phyloP scores from a whole-genome alignment of 495 filamentous ascomycete species.

The Lasiosphaeris hirsuta region DNA sequence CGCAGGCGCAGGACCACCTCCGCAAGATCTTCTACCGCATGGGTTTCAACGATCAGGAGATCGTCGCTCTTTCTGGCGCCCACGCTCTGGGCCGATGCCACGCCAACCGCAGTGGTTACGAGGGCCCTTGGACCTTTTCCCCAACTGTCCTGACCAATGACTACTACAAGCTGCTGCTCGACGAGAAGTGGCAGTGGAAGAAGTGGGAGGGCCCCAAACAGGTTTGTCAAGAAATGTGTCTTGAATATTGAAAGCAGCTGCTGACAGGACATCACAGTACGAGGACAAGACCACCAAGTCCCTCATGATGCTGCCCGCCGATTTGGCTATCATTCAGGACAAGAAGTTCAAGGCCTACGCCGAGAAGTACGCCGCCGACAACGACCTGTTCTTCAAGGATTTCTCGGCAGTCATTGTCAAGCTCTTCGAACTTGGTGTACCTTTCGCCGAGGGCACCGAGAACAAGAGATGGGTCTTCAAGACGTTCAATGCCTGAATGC shows the following conservation, averaged over 20 bases:
- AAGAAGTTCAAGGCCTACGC: constrained; percentile 81
- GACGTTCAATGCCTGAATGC: constrained; percentile 37
- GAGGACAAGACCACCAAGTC: constrained; percentile 79
- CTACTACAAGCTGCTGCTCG: constrained; percentile 80
- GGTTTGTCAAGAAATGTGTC: constrained; percentile 15
- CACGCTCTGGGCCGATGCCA: constrained; percentile 95
- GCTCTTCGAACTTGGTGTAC: constrained; percentile 93
- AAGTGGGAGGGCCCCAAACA: constrained; percentile 90
- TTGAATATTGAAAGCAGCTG: not conserved
- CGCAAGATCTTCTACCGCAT: constrained; percentile 93
- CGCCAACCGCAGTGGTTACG: constrained; percentile 80
- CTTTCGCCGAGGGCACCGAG: constrained; percentile 67
- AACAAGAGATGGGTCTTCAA: constrained; percentile 74
- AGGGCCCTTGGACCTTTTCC: constrained; percentile 94
- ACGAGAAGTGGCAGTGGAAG: constrained; percentile 87
- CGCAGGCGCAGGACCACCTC: constrained; percentile 77
- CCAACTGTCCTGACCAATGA: constrained; percentile 94
- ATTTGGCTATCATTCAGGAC: constrained; percentile 85
- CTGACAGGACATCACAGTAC: constrained; percentile 49
- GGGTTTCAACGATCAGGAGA: constrained; percentile 97
- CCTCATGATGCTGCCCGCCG: constrained; percentile 96
- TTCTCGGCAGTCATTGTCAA: constrained; percentile 75
- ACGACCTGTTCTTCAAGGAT: constrained; percentile 88
- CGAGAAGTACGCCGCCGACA: constrained; percentile 87
- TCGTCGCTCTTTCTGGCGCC: constrained; percentile 84